Conservation (phyloP, 306 rosid genomes). For the Boehmeria nivea region DNA sequence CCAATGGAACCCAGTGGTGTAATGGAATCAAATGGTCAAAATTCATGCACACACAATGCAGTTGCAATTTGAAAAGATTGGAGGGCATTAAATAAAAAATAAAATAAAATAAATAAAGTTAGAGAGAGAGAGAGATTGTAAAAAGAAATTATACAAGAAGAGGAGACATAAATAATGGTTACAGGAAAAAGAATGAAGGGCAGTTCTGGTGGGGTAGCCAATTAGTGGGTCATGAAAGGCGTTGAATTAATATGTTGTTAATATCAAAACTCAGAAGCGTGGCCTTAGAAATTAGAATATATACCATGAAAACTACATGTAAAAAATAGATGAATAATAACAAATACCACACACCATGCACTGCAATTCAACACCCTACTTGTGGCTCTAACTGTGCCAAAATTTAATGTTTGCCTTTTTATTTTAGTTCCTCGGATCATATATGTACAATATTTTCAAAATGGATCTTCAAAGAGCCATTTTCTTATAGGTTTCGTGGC, state of each 20-base stretch:
- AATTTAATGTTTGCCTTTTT: not conserved
- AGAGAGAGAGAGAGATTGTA: not conserved
- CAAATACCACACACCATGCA: not conserved
- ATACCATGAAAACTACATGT: too few species aligned
- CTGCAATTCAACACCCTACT: not conserved
- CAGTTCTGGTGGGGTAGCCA: not conserved
- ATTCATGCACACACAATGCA: not conserved
- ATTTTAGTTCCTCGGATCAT: too few species aligned
- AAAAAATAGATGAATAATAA: not conserved
- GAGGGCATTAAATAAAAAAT: too few species aligned
- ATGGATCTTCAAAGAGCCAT: too few species aligned
- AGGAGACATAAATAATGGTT: conserved; percentile 1
- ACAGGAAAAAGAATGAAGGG: too few species aligned
- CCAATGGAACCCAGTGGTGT: not conserved
- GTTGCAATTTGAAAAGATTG: not conserved
- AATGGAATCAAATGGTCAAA: not conserved
- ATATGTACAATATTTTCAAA: too few species aligned
- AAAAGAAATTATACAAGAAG: not conserved
- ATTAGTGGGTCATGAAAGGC: conserved; percentile 1
- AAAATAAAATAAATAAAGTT: not conserved
- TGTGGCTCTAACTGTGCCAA: not conserved
- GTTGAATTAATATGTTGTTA: not conserved
- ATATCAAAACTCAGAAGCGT: not conserved
- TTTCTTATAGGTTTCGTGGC: too few species aligned
- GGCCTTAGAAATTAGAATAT: not conserved